phyloP scores from a whole-genome alignment of 495 filamentous ascomycete genomes.

The Neurospora tetraspora region DNA sequence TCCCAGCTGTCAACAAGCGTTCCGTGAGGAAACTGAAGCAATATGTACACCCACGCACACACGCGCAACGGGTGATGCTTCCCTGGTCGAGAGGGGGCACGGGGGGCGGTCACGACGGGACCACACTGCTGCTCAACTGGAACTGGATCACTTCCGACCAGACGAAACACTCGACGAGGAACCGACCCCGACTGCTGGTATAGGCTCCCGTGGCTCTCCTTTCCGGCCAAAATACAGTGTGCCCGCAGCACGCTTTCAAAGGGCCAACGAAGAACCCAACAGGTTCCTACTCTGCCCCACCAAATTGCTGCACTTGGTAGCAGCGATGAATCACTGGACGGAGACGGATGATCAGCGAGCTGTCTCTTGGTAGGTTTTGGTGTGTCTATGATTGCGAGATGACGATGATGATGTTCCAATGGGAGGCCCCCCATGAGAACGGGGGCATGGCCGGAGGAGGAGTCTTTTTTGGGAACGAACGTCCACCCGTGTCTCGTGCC shows the following conservation, averaged over 20 bases:
- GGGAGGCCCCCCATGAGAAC: neutral
- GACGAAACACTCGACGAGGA: neutral
- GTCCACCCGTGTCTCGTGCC: neutral
- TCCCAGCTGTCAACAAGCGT: neutral
- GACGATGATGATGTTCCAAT: neutral
- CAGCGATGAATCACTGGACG: neutral
- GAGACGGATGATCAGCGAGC: neutral
- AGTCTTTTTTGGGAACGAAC: neutral
- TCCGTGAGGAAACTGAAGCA: neutral
- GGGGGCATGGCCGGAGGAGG: neutral
- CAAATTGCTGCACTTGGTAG: neutral
- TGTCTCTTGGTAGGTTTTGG: neutral
- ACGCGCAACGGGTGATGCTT: neutral
- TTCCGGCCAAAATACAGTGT: neutral
- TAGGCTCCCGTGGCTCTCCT: neutral
- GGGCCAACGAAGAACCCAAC: neutral
- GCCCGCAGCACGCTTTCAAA: neutral
- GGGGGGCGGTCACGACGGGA: neutral
- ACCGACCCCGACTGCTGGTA: neutral
- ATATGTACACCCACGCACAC: neutral
- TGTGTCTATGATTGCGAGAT: neutral
- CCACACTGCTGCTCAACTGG: neutral
- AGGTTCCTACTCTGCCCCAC: neutral
- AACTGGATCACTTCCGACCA: neutral
- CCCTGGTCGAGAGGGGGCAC: neutral